Evolutionary conservation across 2,329 filamentous ascomycete species (phyloP).

Genomic region (Pestalotiopsis sp.): DNA sequence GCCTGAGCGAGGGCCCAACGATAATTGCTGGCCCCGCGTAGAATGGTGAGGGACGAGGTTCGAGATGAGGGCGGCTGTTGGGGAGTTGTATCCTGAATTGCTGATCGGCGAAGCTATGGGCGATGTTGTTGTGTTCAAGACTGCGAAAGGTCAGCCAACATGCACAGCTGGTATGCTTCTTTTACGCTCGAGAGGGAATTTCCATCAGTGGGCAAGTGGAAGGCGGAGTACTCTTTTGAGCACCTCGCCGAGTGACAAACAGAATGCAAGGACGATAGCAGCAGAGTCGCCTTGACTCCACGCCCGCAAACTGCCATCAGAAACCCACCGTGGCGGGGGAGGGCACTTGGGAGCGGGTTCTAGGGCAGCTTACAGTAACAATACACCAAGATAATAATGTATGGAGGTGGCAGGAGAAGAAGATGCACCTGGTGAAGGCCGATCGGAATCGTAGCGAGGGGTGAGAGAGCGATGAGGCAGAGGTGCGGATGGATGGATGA

Average conservation of each 20-base stretch:
- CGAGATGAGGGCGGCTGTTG: neutral
- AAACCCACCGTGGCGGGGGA: neutral
- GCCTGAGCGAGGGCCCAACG: neutral
- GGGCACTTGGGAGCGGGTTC: neutral
- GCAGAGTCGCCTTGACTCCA: neutral
- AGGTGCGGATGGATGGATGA: neutral
- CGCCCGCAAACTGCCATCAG: neutral
- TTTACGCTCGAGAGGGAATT: neutral
- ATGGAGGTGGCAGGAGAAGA: neutral
- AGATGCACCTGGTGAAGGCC: neutral
- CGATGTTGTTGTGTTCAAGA: neutral
- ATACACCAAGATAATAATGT: too few species aligned
- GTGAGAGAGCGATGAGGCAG: neutral
- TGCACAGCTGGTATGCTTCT: neutral
- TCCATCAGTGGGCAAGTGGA: neutral
- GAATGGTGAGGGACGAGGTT: constrained; percentile 9
- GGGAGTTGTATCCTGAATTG: neutral
- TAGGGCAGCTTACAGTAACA: neutral
- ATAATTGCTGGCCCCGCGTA: neutral
- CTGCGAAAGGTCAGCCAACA: neutral
- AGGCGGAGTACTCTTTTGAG: neutral
- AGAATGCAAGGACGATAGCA: neutral
- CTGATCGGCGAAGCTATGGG: neutral
- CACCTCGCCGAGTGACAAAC: neutral
- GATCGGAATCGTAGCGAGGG: neutral